Conservation (phyloP, 2,329 filamentous ascomycete genomes). For the Ophiostoma australiae region DNA sequence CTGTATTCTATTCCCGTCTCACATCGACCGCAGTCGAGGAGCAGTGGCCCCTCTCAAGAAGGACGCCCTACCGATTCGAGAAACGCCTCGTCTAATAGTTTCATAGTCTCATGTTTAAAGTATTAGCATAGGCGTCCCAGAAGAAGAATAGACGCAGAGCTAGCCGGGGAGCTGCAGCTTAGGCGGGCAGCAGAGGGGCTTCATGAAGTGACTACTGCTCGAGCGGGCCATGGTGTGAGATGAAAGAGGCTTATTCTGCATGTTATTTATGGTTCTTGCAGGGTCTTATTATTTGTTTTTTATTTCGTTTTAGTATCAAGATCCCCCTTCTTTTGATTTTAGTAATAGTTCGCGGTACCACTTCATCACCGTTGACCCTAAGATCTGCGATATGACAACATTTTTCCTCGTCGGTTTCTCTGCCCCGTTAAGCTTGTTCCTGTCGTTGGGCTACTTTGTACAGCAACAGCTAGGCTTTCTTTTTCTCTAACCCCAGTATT, state of each 20-base stretch:
- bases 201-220: background rate
- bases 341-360: no score
- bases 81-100: background rate
- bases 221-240: background rate
- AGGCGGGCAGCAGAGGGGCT: background rate
- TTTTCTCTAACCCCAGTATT: background rate
- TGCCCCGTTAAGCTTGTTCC: background rate
- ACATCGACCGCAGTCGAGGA: background rate
- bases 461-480: conserved; percentile 3
- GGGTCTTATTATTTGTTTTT: background rate
- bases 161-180: background rate
- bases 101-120: background rate
- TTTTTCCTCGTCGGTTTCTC: background rate
- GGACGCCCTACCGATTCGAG: background rate
- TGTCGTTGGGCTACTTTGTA: background rate
- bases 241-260: background rate
- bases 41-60: background rate
- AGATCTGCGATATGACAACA: background rate
- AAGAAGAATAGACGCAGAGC: background rate
- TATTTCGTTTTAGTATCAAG: background rate
- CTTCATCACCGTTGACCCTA: background rate
- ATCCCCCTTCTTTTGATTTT: no score
- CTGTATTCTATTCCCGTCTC: background rate
- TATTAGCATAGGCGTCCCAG: background rate
- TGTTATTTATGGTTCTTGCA: background rate